Evolutionary conservation across 2,329 filamentous ascomycete genomes (phyloP).

Genomic region (Curvularia sp.): DNA sequence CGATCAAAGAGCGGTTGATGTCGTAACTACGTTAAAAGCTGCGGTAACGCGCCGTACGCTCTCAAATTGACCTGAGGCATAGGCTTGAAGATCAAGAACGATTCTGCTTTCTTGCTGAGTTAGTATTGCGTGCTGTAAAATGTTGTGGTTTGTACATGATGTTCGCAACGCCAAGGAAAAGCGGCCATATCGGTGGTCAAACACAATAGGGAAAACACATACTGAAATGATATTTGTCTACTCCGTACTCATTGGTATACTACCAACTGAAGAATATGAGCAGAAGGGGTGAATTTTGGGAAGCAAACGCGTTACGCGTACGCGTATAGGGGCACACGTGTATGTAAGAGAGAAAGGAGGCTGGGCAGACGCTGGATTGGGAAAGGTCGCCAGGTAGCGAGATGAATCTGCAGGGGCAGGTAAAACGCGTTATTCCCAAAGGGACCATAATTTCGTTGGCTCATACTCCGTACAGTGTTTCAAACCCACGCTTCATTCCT

Average conservation of each 20-base stretch:
- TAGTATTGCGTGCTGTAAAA: background rate
- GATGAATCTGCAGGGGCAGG: no score
- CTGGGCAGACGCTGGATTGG: no score
- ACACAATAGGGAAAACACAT: background rate
- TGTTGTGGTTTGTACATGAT: background rate
- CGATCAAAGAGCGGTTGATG: background rate
- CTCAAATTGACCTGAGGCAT: background rate
- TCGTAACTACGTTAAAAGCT: background rate
- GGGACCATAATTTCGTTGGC: no score
- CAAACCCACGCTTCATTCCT: no score
- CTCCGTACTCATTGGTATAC: background rate
- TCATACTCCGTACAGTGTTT: no score
- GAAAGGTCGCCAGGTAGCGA: no score
- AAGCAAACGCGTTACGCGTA: background rate
- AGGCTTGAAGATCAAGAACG: background rate
- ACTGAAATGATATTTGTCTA: background rate
- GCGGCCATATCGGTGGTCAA: background rate
- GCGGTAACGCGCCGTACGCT: background rate
- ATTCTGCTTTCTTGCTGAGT: background rate
- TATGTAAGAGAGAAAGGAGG: no score
- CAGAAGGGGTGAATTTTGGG: background rate
- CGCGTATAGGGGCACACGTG: background rate
- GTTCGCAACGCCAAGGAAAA: background rate
- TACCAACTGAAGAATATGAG: background rate
- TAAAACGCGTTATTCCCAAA: no score